Evolutionary conservation across 2,329 filamentous ascomycete species (phyloP).

Genomic region (Pestalotiopsis sp.): DNA sequence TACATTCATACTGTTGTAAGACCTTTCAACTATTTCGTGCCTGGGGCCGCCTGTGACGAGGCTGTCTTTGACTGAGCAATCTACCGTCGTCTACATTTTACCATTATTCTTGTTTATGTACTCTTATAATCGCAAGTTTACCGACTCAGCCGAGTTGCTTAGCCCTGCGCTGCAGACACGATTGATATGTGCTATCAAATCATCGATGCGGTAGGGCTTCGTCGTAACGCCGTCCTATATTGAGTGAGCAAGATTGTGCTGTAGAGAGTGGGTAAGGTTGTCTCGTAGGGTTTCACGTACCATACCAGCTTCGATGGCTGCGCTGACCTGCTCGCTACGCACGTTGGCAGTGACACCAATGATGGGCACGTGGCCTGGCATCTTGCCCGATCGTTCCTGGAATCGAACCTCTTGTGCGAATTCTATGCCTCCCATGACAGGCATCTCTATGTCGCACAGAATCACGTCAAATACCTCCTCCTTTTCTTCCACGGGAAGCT

Average conservation of each 20-base stretch:
- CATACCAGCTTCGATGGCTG: conserved; percentile 28
- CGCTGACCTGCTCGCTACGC: conserved; percentile 25
- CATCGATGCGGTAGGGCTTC: conserved; percentile 28
- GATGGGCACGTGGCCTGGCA: conserved; percentile 24
- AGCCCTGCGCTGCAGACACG: conserved; percentile 17
- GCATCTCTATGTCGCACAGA: conserved; percentile 31
- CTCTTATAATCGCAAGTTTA: neutral
- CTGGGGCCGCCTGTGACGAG: too few species aligned
- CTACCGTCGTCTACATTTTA: too few species aligned
- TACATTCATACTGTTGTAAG: too few species aligned
- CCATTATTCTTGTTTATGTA: neutral
- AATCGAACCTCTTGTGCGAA: conserved; percentile 23
- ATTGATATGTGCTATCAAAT: conserved; percentile 27
- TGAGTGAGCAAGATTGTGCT: neutral
- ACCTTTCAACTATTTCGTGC: too few species aligned
- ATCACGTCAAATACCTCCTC: conserved; percentile 22
- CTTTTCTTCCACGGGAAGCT: neutral
- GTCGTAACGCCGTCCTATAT: conserved; percentile 28
- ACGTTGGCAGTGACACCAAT: conserved; percentile 30
- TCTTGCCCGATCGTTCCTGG: conserved; percentile 18
- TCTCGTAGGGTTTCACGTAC: conserved; percentile 15
- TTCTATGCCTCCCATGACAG: conserved; percentile 27
- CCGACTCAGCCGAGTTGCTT: neutral
- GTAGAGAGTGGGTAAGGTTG: neutral
- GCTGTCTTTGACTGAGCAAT: too few species aligned